These are phyloP conservation scores for Cryptococcus neoformans DNA, from an alignment of 1,284 basidiomycete genomes.

Conservation along the genomic window DNA sequence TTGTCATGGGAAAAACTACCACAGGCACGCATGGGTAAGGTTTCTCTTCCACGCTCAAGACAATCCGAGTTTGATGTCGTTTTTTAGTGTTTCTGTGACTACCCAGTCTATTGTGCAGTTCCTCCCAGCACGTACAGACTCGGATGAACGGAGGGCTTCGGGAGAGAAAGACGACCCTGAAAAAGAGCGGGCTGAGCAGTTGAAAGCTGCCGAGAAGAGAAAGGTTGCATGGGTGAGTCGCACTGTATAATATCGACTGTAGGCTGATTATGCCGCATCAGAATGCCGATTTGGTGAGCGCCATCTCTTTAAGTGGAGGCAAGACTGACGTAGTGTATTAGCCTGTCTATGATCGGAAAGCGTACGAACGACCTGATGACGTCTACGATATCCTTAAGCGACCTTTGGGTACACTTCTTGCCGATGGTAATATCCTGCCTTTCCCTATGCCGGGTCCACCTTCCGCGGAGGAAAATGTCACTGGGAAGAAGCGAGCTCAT, in stretches of 20 bases:
- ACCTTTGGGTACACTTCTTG: constrained; percentile 1
- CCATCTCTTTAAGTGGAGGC: neutral
- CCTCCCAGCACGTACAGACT: neutral
- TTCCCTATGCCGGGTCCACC: neutral
- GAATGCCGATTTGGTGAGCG: constrained; percentile 12
- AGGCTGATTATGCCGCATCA: neutral
- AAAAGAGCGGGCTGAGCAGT: neutral
- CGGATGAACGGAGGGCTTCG: neutral
- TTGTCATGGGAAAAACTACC: neutral
- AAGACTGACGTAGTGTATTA: neutral
- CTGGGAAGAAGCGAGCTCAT: neutral
- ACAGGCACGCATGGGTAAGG: constrained; percentile 20
- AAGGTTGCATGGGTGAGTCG: constrained; percentile 16
- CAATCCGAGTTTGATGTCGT: neutral
- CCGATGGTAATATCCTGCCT: neutral
- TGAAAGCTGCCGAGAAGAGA: neutral
- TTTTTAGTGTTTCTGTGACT: constrained; percentile 1
- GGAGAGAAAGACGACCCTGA: neutral
- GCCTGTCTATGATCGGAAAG: constrained; percentile 8
- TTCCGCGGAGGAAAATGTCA: neutral
- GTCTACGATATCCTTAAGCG: constrained; percentile 4
- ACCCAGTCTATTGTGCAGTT: constrained; percentile 3
- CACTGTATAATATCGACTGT: neutral
- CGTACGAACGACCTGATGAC: constrained; percentile 1
- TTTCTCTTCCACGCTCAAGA: neutral